Conservation (phyloP, 768 basidiomycete genomes). For the Trametes gibbosa region DNA sequence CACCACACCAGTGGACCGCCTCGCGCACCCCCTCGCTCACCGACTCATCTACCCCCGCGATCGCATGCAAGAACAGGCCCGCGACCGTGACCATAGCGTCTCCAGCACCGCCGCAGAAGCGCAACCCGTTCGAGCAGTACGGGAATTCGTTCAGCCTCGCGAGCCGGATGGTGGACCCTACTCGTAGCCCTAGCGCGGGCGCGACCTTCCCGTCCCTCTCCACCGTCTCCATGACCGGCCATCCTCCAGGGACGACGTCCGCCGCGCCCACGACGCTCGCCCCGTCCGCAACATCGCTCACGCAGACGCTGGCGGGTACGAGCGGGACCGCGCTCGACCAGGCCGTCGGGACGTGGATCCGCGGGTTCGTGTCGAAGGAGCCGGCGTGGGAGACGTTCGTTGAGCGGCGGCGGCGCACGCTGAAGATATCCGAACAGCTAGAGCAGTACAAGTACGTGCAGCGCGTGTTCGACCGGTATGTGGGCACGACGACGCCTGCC, state of each 20-base stretch:
- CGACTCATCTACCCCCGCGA: background rate
- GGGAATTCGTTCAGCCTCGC: background rate
- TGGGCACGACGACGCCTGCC: conserved; percentile 42
- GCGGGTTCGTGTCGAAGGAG: conserved; percentile 43
- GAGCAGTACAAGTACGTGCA: conserved; percentile 54
- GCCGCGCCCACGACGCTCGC: conserved; percentile 9
- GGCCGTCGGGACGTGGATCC: conserved; percentile 43
- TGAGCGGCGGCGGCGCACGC: conserved; percentile 34
- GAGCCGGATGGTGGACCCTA: background rate
- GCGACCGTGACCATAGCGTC: background rate
- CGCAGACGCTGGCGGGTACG: conserved; percentile 15
- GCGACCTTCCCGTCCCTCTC: conserved; percentile 11
- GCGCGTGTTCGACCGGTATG: conserved; percentile 44
- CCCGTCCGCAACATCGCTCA: conserved; percentile 7
- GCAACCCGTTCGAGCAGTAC: conserved; percentile 13
- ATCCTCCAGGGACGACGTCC: background rate
- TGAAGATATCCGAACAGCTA: conserved; percentile 23
- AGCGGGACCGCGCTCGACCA: conserved; percentile 38
- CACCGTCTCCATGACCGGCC: background rate
- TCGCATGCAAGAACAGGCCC: background rate
- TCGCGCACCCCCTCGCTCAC: conserved; percentile 2
- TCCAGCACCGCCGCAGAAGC: background rate
- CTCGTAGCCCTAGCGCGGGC: background rate
- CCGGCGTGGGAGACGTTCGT: conserved; percentile 46
- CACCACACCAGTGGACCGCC: conserved; percentile 1